These are phyloP conservation scores for Exophiala oligosperma DNA, from an alignment of 2,329 filamentous ascomycete species.

Conservation along the genomic window DNA sequence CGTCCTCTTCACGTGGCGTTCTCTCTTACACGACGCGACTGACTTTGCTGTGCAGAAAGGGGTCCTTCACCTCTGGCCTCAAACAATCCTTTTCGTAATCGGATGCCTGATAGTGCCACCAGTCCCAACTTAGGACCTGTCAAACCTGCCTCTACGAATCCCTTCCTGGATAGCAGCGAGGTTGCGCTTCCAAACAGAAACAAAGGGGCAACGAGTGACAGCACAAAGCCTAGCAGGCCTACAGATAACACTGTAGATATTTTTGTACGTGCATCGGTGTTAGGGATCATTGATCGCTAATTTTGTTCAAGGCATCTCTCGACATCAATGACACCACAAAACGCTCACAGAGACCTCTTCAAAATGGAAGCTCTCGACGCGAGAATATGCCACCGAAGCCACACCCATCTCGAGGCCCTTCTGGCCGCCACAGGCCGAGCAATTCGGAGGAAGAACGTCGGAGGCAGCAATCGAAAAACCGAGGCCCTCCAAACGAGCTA, in stretches of 20 bases:
- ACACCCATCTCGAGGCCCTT: constrained; percentile 22
- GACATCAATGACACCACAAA: constrained; percentile 17
- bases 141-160: constrained; percentile 60
- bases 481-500: constrained; percentile 37
- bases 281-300: constrained; percentile 1
- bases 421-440: constrained; percentile 34
- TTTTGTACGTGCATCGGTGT: constrained; percentile 17
- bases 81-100: constrained; percentile 54
- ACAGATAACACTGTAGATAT: constrained; percentile 17
- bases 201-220: neutral
- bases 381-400: constrained; percentile 35
- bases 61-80: constrained; percentile 35
- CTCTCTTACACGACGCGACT: constrained; percentile 1
- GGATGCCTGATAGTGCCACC: constrained; percentile 36
- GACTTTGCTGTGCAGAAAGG: constrained; percentile 23
- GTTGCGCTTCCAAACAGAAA: constrained; percentile 9
- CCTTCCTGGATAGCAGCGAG: constrained; percentile 57
- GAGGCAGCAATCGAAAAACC: constrained; percentile 36
- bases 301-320: constrained; percentile 8
- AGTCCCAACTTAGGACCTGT: constrained; percentile 35
- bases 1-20: neutral
- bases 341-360: constrained; percentile 28
- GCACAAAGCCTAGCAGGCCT: neutral
- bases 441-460: constrained; percentile 34
- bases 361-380: constrained; percentile 29